Evolutionary conservation across 768 basidiomycete genomes (phyloP).

Genomic region (Daedalea quercina): DNA sequence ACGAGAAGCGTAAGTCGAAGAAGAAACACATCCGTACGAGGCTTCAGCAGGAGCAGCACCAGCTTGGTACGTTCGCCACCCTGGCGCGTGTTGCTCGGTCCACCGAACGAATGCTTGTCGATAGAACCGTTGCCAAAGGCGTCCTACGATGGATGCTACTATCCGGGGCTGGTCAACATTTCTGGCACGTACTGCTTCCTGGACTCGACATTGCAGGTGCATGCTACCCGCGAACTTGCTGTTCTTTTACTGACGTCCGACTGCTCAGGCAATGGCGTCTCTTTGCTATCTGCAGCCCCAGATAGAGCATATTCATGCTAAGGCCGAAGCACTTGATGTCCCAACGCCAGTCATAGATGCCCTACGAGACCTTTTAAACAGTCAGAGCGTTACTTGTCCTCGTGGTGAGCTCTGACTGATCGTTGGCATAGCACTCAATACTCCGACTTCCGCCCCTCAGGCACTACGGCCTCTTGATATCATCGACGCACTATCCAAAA

Average conservation of each 20-base stretch:
- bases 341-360: slow-evolving; percentile 84
- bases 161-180: slow-evolving; percentile 91
- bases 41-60: slow-evolving; percentile 37
- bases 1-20: slow-evolving; percentile 34
- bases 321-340: slow-evolving; percentile 75
- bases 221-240: slow-evolving; percentile 7
- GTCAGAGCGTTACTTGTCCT: slow-evolving; percentile 33
- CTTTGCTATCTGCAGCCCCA: slow-evolving; percentile 76
- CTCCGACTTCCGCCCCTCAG: slow-evolving; percentile 46
- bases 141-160: slow-evolving; percentile 40
- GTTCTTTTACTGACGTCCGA: neutral
- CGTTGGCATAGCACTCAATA: slow-evolving; percentile 51
- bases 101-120: neutral
- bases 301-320: slow-evolving; percentile 66
- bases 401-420: neutral
- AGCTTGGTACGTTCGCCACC: neutral
- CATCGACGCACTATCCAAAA: slow-evolving; percentile 58
- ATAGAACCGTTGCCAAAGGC: slow-evolving; percentile 2
- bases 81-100: neutral
- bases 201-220: slow-evolving; percentile 90
- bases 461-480: slow-evolving; percentile 69
- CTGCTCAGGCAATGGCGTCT: slow-evolving; percentile 78
- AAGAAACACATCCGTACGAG: slow-evolving; percentile 47
- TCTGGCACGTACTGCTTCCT: slow-evolving; percentile 97
- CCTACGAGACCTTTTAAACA: slow-evolving; percentile 60